Percentiles rank a stretch among this genome's conserved stretches.
Evolutionary conservation across 805 yeast genomes (phyloP).

Genomic region (Saccharomycopsis guyanensis): DNA sequence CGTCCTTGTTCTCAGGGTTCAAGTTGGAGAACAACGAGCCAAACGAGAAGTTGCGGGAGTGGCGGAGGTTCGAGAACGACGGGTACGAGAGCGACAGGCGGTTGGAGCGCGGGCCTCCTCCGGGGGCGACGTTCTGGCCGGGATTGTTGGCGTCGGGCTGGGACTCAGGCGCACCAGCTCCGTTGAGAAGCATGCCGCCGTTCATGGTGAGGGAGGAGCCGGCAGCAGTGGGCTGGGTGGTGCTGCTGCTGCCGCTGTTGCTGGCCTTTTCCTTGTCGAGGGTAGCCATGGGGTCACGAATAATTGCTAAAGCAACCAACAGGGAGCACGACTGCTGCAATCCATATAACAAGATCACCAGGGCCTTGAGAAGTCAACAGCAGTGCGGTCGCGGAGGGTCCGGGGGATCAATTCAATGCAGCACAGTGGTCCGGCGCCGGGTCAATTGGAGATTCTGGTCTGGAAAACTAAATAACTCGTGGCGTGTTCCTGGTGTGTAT

Average conservation of each 20-base stretch:
- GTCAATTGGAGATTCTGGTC: not conserved
- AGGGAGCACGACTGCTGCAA: not conserved
- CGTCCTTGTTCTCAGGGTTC: constrained; percentile 2
- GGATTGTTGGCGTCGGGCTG: not conserved
- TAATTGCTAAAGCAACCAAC: not conserved
- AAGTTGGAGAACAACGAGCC: constrained; percentile 9
- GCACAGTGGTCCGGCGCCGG: not conserved
- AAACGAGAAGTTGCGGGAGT: constrained; percentile 12
- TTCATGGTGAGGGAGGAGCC: too few relatives aligned
- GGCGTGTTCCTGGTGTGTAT: not conserved
- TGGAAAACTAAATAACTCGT: not conserved
- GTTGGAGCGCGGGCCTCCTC: constrained; percentile 5
- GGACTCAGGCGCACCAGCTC: not conserved
- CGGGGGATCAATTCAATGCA: too few relatives aligned
- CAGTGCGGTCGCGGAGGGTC: too few relatives aligned
- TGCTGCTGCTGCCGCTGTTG: not conserved
- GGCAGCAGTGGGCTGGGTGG: not conserved
- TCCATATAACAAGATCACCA: not conserved
- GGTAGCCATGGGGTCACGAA: not conserved
- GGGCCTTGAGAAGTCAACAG: not conserved
- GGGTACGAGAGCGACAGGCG: constrained; percentile 1
- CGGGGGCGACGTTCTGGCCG: not conserved
- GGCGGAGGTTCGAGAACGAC: constrained; percentile 1
- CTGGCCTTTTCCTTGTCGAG: not conserved
- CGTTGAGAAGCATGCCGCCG: not conserved